phyloP scores from a whole-genome alignment of 176 grass and related monocot species.

The Poa pratensis region DNA sequence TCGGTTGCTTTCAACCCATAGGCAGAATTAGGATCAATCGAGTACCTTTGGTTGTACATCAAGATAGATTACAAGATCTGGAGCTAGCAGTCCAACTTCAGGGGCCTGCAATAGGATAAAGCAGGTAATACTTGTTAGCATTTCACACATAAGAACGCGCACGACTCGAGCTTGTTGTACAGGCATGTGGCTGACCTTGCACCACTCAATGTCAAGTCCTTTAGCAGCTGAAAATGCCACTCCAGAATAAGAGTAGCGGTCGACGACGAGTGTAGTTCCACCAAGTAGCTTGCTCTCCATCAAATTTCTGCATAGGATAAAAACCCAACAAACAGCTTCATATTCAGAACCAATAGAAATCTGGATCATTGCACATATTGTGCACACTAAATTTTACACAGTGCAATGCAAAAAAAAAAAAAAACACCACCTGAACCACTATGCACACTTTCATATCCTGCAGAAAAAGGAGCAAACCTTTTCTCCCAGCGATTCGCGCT shows the following conservation, averaged over 20 bases:
- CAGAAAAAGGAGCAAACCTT: constrained; percentile 43
- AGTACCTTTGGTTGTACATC: constrained; percentile 94
- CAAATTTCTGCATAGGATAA: constrained; percentile 53
- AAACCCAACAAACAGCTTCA: constrained; percentile 25
- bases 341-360: constrained; percentile 16
- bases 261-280: constrained; percentile 78
- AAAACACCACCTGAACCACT: too few species aligned
- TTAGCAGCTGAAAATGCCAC: constrained; percentile 77
- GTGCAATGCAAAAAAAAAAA: too few species aligned
- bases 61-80: constrained; percentile 90
- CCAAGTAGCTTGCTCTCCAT: constrained; percentile 84
- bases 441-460: too few species aligned
- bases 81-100: constrained; percentile 81
- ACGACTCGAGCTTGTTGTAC: not conserved
- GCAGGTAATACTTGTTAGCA: not conserved
- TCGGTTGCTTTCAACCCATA: not conserved
- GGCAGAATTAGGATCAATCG: not conserved
- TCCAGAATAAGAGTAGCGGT: constrained; percentile 75
- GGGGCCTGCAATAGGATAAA: constrained; percentile 59
- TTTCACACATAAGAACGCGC: constrained; percentile 11
- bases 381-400: not conserved
- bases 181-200: constrained; percentile 53
- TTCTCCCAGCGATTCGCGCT: constrained; percentile 96
- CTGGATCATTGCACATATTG: not conserved
- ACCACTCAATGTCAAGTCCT: constrained; percentile 72